Base-by-base conservation (phyloP, 176 grass and related monocot species). In the Ananas comosus region DNA sequence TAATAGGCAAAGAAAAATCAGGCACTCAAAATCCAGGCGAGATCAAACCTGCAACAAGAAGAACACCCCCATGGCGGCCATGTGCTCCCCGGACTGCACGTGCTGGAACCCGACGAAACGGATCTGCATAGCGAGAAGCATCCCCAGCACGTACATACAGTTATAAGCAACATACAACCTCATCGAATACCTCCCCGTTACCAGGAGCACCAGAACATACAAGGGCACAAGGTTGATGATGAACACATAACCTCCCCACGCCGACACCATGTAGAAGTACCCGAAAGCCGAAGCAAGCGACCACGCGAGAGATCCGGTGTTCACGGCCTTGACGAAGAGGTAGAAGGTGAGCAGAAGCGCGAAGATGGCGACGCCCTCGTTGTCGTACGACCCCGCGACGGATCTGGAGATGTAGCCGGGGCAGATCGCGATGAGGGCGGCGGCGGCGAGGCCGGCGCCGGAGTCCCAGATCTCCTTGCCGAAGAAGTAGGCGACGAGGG, bases 241-340 rank as follows among this genome's bases (percentile, higher is more conserved):
- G 75, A 99, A 99, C 3, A 99, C 94, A 51, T 99, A 99, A 1
- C 94, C 94, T 80, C 94, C 94, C 94, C 94, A 99, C 1, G 94
- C 94, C 1, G 94, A 99, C 48, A 99, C 94, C 94, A 99, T 99
- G 78, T 99, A 99, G 76, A 99, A 99, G 77, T 99, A 99, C 0
- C 89, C 87, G 59, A 99, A 99, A 11, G 94, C 94, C 1, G 94
- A 92, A 51, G 82, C 89, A 2, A 99, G 86, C 3, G 87, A 25
- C 94, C 94, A 99, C 12, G 90, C 74, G 9, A 99, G 85, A 24
- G 90, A 99, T 13, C 94, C 94, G 10, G 87, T 93, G 81, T 99
- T 99, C 64, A 99, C 90, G 7, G 94, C 94, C 56, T 91, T 91
- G 13, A 99, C 94, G 70, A 99, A 99, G 53, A 99, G 82, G 76